Conservation (phyloP, 768 basidiomycete genomes). For the Agrocybe chaxingu region DNA sequence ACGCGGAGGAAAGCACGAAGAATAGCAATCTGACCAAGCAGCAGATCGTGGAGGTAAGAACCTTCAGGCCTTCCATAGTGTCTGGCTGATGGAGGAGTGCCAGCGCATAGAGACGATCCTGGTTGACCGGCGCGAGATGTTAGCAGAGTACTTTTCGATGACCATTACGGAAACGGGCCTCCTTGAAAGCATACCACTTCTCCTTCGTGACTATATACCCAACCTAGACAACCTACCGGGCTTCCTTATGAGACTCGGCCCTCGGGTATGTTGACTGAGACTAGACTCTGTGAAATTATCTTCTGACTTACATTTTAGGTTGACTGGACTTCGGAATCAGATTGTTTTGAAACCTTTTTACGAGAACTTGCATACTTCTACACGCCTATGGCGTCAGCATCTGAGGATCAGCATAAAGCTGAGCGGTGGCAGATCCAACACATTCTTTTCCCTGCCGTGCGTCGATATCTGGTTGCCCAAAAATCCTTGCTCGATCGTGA, state of each 20-base stretch:
- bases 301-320: slow-evolving; percentile 48
- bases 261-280: slow-evolving; percentile 54
- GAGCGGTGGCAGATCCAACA: slow-evolving; percentile 89
- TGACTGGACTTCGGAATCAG: slow-evolving; percentile 80
- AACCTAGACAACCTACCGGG: slow-evolving; percentile 87
- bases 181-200: slow-evolving; percentile 75
- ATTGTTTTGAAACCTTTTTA: slow-evolving; percentile 83
- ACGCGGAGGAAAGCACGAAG: slow-evolving; percentile 58
- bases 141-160: slow-evolving; percentile 88
- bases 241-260: slow-evolving; percentile 88
- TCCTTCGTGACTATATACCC: slow-evolving; percentile 86
- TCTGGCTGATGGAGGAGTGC: not conserved
- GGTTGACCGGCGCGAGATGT: slow-evolving; percentile 70
- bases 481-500: slow-evolving; percentile 66
- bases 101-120: slow-evolving; percentile 68
- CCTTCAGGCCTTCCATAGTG: not conserved
- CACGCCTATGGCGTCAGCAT: slow-evolving; percentile 52
- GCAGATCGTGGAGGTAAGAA: slow-evolving; percentile 67
- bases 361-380: slow-evolving; percentile 93
- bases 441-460: slow-evolving; percentile 82
- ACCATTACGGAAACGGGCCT: slow-evolving; percentile 61
- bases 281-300: not conserved
- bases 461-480: slow-evolving; percentile 69
- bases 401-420: slow-evolving; percentile 46
- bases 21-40: slow-evolving; percentile 52